Evolutionary conservation across 1,284 basidiomycete genomes (phyloP).

Genomic region (Ustilago sp.): DNA sequence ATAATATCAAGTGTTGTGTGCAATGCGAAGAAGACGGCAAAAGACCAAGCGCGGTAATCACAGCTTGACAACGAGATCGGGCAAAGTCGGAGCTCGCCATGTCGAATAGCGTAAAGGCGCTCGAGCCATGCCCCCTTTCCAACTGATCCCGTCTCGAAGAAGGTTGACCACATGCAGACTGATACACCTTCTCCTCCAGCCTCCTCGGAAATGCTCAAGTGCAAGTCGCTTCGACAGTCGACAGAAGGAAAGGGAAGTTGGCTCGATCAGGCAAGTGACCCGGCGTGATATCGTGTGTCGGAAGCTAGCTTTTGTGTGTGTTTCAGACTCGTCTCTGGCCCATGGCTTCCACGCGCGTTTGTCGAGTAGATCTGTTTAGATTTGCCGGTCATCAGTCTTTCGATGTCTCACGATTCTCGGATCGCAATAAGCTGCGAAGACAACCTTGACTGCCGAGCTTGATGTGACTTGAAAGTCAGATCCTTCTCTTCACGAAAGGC

Average conservation of each 20-base stretch:
- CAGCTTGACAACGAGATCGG: slow-evolving; percentile 1
- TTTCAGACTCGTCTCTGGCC: neutral
- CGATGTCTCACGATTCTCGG: neutral
- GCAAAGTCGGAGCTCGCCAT: slow-evolving; percentile 2
- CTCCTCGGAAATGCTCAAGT: too few relatives aligned
- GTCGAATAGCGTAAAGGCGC: neutral
- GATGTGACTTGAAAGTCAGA: too few relatives aligned
- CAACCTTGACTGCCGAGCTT: neutral
- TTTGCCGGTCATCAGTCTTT: neutral
- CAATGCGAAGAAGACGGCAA: neutral
- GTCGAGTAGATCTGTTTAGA: neutral
- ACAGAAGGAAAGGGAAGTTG: too few relatives aligned
- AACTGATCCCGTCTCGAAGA: neutral
- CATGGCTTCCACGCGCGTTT: slow-evolving; percentile 4
- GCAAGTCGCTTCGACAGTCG: too few relatives aligned
- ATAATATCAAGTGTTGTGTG: neutral
- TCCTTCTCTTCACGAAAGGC: too few relatives aligned
- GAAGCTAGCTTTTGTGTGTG: slow-evolving; percentile 1
- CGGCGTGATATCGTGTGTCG: neutral
- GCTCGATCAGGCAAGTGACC: too few relatives aligned
- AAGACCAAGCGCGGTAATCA: neutral
- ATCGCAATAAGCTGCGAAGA: neutral
- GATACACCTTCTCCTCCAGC: neutral
- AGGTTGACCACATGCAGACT: neutral
- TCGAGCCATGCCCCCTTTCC: neutral